phyloP scores from a whole-genome alignment of 2,329 filamentous ascomycete species.

The Cytospora paraplurivora region DNA sequence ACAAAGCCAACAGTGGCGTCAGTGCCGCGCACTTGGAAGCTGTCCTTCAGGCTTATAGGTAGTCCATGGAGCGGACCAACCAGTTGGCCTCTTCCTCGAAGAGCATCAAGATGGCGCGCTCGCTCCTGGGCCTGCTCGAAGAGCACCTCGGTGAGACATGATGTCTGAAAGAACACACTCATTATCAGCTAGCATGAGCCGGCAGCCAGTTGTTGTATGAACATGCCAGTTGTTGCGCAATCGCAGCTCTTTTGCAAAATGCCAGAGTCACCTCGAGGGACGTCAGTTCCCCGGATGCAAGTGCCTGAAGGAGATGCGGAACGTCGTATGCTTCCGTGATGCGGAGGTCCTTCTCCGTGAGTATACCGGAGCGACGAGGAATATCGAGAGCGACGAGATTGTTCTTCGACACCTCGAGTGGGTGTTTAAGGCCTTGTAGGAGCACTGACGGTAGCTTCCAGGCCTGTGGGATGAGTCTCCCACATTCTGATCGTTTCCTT shows the following conservation, averaged over 20 bases:
- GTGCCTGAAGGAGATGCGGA: conserved; percentile 14
- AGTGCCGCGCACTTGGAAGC: conserved; percentile 25
- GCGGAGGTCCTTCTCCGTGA: conserved; percentile 24
- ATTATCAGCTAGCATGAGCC: background rate
- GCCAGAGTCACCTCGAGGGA: conserved; percentile 27
- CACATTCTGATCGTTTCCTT: conserved; percentile 16
- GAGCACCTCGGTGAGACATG: conserved; percentile 27
- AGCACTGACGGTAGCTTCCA: conserved; percentile 21
- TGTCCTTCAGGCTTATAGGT: conserved; percentile 28
- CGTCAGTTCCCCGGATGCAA: conserved; percentile 17
- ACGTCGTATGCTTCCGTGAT: conserved; percentile 28
- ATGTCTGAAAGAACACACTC: conserved; percentile 18
- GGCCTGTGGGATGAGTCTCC: conserved; percentile 18
- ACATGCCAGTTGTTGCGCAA: conserved; percentile 28
- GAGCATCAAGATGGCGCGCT: conserved; percentile 20
- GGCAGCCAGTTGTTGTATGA: background rate
- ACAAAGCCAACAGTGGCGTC: conserved; percentile 27
- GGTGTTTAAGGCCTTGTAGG: conserved; percentile 12
- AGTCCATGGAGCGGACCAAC: conserved; percentile 27
- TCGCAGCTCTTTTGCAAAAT: conserved; percentile 28
- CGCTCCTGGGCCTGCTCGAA: conserved; percentile 26
- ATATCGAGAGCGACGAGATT: conserved; percentile 25
- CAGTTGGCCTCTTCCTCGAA: conserved; percentile 13
- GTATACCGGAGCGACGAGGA: conserved; percentile 17
- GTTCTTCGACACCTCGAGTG: conserved; percentile 23